Base-by-base conservation (phyloP, 495 filamentous ascomycete species). In the Penicillium cataractarum region DNA sequence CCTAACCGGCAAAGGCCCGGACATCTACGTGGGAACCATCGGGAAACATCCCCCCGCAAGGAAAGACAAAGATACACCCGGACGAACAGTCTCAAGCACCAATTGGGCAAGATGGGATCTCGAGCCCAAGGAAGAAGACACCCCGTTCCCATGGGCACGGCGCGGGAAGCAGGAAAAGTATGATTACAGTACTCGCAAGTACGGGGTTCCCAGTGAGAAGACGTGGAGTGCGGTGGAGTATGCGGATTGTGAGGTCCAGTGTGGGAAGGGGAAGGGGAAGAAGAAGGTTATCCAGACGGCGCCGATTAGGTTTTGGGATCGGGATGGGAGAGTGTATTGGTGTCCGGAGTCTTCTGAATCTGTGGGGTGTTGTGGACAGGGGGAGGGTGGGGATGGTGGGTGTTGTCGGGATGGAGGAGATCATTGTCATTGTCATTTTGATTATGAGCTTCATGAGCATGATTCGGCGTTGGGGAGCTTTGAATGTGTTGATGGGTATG, bases 11-110 rank as follows among this genome's bases (percentile, higher is more conserved):
- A 75, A 68, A 58, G 80, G 79, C 6, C 79, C 80, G 2, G 79
- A 82, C 62, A 78, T 83, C 1, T 81, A 74, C 44, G 62, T 82
- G 26, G 75, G 71, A 22, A 50, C 46, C n/a, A 68, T 70, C 37
- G 22, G 52, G 12, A 46, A 61, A 9, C 53, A 37, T 8, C n/a
- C 27, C 22, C 44, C 29, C 21, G n/a, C 51, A 15, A 7, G 1
- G 15, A 33, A 24, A 13, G 21, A 54, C 31, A 35, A 35, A 12
- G 31, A 35, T 2, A 22, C 3, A 6, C 19, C 31, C 40, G 12
- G 44, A 24, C 21, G 31, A 22, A 12, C 51, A 3, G 31, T 33
- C 7, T 26, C 44, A 8, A 54, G 37, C 54, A 69, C 52, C 21
- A 62, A 68, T 22, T 74, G 73, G 71, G 60, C 70, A 3, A 58